Percentiles rank a stretch among this genome's conserved stretches.
These are phyloP conservation scores for Colletotrichum tropicicola DNA, from an alignment of 2,329 filamentous ascomycete species.

Conservation along the genomic window DNA sequence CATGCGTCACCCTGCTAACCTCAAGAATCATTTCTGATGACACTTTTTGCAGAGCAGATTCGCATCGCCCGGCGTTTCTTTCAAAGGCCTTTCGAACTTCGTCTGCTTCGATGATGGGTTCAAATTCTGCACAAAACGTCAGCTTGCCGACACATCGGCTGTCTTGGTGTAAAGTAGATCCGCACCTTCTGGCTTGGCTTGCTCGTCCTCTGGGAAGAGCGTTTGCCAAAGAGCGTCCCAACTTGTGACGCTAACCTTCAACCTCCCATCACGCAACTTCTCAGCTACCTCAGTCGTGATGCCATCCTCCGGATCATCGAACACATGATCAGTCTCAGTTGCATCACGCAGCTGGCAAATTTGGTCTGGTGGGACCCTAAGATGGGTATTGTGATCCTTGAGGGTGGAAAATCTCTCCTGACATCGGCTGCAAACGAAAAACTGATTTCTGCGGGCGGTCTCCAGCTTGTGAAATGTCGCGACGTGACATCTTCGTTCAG, in stretches of 20 bases:
- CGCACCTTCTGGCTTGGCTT: neutral
- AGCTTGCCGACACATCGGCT: neutral
- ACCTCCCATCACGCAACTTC: neutral
- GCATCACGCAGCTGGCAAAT: neutral
- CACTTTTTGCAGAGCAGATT: neutral
- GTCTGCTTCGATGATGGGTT: neutral
- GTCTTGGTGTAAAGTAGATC: neutral
- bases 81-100: neutral
- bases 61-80: neutral
- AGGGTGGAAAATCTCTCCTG: neutral
- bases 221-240: neutral
- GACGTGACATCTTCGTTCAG: neutral
- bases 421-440: neutral
- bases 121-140: neutral
- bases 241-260: neutral
- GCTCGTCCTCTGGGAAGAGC: neutral
- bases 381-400: neutral
- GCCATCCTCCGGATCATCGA: neutral
- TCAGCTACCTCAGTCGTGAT: neutral
- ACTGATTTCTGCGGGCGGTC: neutral
- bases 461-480: neutral
- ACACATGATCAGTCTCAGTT: neutral
- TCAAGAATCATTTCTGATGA: neutral
- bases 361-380: neutral
- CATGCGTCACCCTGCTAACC: neutral